phyloP scores from a whole-genome alignment of 1,284 basidiomycete species.

The Ceratobasidium sp. region DNA sequence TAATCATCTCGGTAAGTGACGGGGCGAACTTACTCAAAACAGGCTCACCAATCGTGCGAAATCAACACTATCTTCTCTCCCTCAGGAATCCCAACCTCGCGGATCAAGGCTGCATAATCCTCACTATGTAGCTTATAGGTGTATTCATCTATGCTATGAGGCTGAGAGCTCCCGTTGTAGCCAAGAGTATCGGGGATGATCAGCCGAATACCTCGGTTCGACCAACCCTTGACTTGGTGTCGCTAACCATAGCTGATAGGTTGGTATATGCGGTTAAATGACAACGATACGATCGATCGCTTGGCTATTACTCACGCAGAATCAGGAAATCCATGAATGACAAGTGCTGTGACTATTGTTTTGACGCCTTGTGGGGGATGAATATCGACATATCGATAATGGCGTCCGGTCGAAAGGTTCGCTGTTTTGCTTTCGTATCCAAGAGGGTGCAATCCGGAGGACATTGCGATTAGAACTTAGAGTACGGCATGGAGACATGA shows the following conservation, averaged over 20 bases:
- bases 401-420: constrained; percentile 22
- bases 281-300: too few relatives aligned
- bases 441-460: constrained; percentile 19
- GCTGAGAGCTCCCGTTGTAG: constrained; percentile 40
- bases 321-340: constrained; percentile 41
- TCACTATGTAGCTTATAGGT: constrained; percentile 30
- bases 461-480: not conserved
- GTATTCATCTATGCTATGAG: constrained; percentile 33
- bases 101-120: constrained; percentile 24
- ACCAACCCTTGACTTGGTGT: constrained; percentile 44
- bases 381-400: constrained; percentile 39
- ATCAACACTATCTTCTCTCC: constrained; percentile 39
- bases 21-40: not conserved
- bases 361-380: constrained; percentile 28
- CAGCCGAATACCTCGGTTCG: constrained; percentile 33
- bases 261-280: not conserved
- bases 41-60: constrained; percentile 35
- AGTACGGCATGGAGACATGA: too few relatives aligned
- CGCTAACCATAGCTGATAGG: constrained; percentile 36
- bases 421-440: constrained; percentile 40
- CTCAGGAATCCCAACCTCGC: constrained; percentile 16
- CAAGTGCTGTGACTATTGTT: constrained; percentile 31
- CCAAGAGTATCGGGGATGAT: constrained; percentile 40
- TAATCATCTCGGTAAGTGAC: not conserved
- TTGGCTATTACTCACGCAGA: constrained; percentile 22